These are phyloP conservation scores for Yamadazyma siamensis DNA, from an alignment of 1,139 yeast genomes.

Conservation along the genomic window DNA sequence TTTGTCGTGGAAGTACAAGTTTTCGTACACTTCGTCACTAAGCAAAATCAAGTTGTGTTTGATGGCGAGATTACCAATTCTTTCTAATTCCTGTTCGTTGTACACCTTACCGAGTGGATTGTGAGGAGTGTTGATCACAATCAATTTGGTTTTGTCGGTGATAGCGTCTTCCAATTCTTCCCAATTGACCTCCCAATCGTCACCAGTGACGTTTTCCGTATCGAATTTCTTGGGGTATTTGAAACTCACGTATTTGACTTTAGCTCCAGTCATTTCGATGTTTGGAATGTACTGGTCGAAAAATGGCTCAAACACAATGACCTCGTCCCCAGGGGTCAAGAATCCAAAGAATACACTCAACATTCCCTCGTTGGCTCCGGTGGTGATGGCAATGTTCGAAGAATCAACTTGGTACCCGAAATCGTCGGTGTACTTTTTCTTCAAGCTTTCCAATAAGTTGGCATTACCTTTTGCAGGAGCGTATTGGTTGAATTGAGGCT, in stretches of 20 bases:
- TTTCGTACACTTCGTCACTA: slow-evolving; percentile 94
- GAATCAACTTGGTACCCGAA: slow-evolving; percentile 58
- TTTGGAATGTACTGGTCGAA: slow-evolving; percentile 95
- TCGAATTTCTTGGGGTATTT: slow-evolving; percentile 78
- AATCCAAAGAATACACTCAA: slow-evolving; percentile 81
- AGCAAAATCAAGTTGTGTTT: slow-evolving; percentile 76
- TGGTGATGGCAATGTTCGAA: slow-evolving; percentile 76
- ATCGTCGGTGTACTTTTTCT: slow-evolving; percentile 66
- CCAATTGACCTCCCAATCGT: slow-evolving; percentile 86
- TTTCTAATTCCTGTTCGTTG: slow-evolving; percentile 64
- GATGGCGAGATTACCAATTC: slow-evolving; percentile 78
- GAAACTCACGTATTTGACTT: slow-evolving; percentile 78
- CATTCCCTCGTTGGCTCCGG: slow-evolving; percentile 98
- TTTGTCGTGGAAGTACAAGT: slow-evolving; percentile 62
- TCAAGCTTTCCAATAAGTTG: slow-evolving; percentile 62
- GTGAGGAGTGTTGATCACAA: slow-evolving; percentile 90
- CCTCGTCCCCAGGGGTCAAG: slow-evolving; percentile 87
- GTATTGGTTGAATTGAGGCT: slow-evolving; percentile 80
- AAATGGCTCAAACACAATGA: slow-evolving; percentile 94
- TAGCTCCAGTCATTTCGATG: slow-evolving; percentile 90
- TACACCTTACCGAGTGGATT: slow-evolving; percentile 94
- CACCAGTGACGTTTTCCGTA: slow-evolving; percentile 63
- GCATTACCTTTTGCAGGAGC: slow-evolving; percentile 91
- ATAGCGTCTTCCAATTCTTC: slow-evolving; percentile 69
- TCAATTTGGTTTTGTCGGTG: slow-evolving; percentile 72